Evolutionary conservation across 352 stramenopile genomes (phyloP).

Genomic region (Globisporangium carolinianum): DNA sequence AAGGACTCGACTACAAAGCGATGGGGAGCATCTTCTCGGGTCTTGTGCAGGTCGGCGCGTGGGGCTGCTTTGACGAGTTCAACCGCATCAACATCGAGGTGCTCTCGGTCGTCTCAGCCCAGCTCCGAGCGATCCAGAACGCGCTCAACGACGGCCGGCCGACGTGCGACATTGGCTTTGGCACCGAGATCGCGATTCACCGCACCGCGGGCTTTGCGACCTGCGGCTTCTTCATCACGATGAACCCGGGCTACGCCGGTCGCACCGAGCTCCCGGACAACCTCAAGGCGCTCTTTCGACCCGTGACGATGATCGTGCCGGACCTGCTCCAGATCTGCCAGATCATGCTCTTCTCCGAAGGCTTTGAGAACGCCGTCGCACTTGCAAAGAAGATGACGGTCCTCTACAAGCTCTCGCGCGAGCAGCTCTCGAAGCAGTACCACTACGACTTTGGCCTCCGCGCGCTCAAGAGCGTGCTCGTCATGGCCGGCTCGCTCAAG

Average conservation of each 20-base stretch:
- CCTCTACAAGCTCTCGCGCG: constrained; percentile 92
- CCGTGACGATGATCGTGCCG: constrained; percentile 92
- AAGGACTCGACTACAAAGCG: constrained; percentile 91
- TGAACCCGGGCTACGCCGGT: constrained; percentile 92
- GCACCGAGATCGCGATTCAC: constrained; percentile 88
- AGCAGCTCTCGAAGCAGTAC: constrained; percentile 94
- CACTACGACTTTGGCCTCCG: constrained; percentile 95
- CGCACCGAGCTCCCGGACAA: constrained; percentile 91
- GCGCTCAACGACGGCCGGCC: constrained; percentile 89
- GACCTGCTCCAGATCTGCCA: constrained; percentile 91
- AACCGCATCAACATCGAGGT: constrained; percentile 88
- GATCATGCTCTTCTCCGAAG: constrained; percentile 93
- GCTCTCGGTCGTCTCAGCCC: constrained; percentile 78
- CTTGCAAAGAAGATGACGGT: constrained; percentile 93
- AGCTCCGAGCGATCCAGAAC: constrained; percentile 91
- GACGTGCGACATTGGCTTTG: constrained; percentile 89
- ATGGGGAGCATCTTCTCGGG: constrained; percentile 89
- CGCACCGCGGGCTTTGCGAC: constrained; percentile 90
- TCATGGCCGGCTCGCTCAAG: constrained; percentile 92
- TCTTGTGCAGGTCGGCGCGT: constrained; percentile 82
- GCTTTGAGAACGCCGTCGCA: constrained; percentile 87
- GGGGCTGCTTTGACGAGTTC: constrained; percentile 86
- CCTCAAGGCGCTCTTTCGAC: constrained; percentile 90
- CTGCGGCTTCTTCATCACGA: constrained; percentile 94
- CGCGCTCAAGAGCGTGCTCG: constrained; percentile 91